Conservation (phyloP, 306 rosid species). For the Canavalia gladiata region DNA sequence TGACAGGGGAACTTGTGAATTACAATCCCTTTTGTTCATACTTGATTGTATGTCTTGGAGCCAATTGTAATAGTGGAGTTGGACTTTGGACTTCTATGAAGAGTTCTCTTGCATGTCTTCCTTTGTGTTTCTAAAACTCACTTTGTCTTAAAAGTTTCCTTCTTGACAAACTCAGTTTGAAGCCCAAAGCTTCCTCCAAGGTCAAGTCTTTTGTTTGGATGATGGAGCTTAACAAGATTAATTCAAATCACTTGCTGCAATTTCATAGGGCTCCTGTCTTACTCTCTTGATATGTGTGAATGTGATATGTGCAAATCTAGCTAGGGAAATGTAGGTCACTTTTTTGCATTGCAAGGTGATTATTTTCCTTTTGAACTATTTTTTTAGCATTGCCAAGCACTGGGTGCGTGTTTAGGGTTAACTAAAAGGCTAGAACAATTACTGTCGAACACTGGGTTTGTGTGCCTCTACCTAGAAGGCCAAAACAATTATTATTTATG, state of each 20-base stretch:
- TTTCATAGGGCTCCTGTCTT: conserved; percentile 15
- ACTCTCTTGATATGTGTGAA: conserved; percentile 15
- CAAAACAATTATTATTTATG: not conserved
- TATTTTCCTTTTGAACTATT: conserved; percentile 31
- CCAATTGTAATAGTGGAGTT: conserved; percentile 19
- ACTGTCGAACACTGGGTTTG: not conserved
- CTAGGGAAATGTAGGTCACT: conserved; percentile 1
- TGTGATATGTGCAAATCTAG: conserved; percentile 8
- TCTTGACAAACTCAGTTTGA: conserved; percentile 18
- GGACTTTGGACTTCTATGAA: conserved; percentile 26
- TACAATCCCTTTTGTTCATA: not conserved
- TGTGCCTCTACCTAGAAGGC: conserved; percentile 11
- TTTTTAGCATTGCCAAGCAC: not conserved
- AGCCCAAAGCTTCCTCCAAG: conserved; percentile 36
- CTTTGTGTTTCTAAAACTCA: conserved; percentile 19
- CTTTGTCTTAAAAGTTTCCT: conserved; percentile 27
- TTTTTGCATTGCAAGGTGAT: conserved; percentile 11
- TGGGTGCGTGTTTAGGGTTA: too few species aligned
- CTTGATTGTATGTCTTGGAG: conserved; percentile 25
- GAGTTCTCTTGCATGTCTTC: conserved; percentile 41
- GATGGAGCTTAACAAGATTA: not conserved
- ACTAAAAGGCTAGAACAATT: too few species aligned
- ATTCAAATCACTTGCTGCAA: conserved; percentile 27
- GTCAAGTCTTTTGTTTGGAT: conserved; percentile 31
- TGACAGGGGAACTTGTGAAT: conserved; percentile 2